A percentile compares a stretch with the other conserved stretches of the same genome.
Conservation (phyloP, 2,329 filamentous ascomycete genomes). For the Fonsecaea erecta region DNA sequence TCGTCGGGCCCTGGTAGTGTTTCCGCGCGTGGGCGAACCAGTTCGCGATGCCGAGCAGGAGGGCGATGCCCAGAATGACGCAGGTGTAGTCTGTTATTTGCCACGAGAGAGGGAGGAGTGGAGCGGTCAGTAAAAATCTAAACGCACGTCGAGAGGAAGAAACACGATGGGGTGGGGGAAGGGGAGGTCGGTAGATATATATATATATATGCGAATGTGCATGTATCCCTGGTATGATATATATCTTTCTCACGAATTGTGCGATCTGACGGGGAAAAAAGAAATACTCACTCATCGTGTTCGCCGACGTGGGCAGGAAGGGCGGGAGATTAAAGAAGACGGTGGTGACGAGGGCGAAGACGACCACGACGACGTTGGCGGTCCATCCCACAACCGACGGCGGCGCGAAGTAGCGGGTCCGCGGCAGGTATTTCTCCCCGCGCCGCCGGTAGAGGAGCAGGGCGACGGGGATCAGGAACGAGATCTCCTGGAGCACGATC, state of each 20-base stretch:
- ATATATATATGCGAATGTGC: not conserved
- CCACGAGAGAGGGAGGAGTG: too few species aligned
- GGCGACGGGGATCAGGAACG: conserved; percentile 49
- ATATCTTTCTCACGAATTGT: too few species aligned
- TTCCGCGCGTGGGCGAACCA: conserved; percentile 20
- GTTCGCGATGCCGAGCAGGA: conserved; percentile 19
- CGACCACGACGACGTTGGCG: conserved; percentile 44
- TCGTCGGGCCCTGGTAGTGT: conserved; percentile 23
- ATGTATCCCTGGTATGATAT: too few species aligned
- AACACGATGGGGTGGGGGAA: not conserved
- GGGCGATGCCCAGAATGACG: conserved; percentile 17
- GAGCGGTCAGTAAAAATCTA: too few species aligned
- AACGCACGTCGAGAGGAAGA: not conserved
- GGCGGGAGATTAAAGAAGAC: conserved; percentile 26
- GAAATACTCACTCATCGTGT: conserved; percentile 25
- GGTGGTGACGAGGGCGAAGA: conserved; percentile 30
- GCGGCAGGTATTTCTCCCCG: conserved; percentile 11
- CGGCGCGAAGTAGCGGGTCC: conserved; percentile 10
- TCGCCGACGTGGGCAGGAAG: conserved; percentile 13
- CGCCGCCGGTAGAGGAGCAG: conserved; percentile 19
- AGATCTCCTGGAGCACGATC: conserved; percentile 60
- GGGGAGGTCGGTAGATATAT: not conserved
- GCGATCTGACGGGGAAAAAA: too few species aligned
- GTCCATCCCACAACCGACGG: conserved; percentile 14
- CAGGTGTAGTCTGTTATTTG: conserved; percentile 19